Evolutionary conservation across 108 stramenopile genomes (phyloP).

Genomic region (Pseudonitzschia pungens): DNA sequence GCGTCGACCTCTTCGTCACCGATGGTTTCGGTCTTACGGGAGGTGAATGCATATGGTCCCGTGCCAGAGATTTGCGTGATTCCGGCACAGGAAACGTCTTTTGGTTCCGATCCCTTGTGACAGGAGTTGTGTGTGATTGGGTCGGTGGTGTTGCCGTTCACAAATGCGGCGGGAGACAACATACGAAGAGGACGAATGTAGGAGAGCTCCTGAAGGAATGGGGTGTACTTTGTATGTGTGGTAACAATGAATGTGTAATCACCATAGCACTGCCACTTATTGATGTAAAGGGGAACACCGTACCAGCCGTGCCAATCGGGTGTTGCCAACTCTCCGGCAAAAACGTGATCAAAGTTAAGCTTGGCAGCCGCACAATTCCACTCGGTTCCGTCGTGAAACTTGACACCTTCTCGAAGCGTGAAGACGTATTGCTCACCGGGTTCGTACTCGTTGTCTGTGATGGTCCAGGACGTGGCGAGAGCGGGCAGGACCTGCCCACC

Average conservation of each 20-base stretch:
- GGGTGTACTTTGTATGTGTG: slow-evolving; percentile 48
- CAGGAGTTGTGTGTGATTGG: slow-evolving; percentile 61
- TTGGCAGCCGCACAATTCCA: slow-evolving; percentile 61
- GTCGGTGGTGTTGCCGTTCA: slow-evolving; percentile 39
- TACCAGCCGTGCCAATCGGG: slow-evolving; percentile 56
- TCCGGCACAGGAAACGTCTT: slow-evolving; percentile 50
- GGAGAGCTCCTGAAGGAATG: slow-evolving; percentile 63
- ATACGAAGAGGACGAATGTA: slow-evolving; percentile 69
- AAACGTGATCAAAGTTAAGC: slow-evolving; percentile 71
- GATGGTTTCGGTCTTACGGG: slow-evolving; percentile 9
- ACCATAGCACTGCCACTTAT: slow-evolving; percentile 47
- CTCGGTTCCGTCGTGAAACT: slow-evolving; percentile 63
- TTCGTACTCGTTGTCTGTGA: neutral
- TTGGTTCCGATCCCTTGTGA: slow-evolving; percentile 41
- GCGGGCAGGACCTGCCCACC: slow-evolving; percentile 54
- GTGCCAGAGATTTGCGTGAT: slow-evolving; percentile 52
- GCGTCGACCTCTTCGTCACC: slow-evolving; percentile 34
- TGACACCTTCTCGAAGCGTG: slow-evolving; percentile 54
- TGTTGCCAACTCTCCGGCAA: slow-evolving; percentile 39
- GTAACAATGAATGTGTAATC: slow-evolving; percentile 43
- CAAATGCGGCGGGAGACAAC: slow-evolving; percentile 55
- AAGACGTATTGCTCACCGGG: slow-evolving; percentile 50
- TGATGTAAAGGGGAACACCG: slow-evolving; percentile 38
- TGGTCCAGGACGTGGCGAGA: slow-evolving; percentile 49
- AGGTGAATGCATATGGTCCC: slow-evolving; percentile 53